phyloP scores from a whole-genome alignment of 768 basidiomycete genomes.

The Pleurotus giganteus region DNA sequence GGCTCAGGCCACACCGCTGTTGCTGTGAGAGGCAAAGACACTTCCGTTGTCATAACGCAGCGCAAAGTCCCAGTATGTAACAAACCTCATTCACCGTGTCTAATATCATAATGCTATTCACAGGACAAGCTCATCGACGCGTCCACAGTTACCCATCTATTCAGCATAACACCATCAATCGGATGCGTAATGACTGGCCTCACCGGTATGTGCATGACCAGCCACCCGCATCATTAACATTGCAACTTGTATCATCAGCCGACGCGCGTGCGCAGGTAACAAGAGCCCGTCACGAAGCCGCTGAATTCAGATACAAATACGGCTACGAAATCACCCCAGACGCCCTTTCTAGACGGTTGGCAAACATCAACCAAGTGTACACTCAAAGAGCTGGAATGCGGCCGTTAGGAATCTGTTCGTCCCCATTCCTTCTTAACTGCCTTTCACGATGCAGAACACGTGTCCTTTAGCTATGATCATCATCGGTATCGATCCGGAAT shows the following conservation, averaged over 20 bases:
- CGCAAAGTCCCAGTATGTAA: constrained; percentile 92
- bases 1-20: constrained; percentile 95
- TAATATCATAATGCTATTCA: constrained; percentile 3
- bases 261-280: constrained; percentile 89
- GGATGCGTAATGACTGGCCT: constrained; percentile 99
- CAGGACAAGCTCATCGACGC: constrained; percentile 98
- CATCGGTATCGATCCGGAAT: constrained; percentile 88
- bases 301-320: constrained; percentile 92
- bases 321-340: constrained; percentile 99
- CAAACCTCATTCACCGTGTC: neutral
- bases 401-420: constrained; percentile 89
- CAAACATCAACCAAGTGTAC: constrained; percentile 98
- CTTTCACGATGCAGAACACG: neutral
- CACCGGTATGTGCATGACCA: constrained; percentile 56
- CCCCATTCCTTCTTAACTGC: neutral
- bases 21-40: constrained; percentile 91
- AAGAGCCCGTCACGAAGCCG: constrained; percentile 86
- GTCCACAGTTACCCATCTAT: constrained; percentile 90
- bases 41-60: constrained; percentile 94
- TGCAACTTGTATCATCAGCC: constrained; percentile 43
- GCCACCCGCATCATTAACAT: neutral
- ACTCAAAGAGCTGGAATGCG: constrained; percentile 98
- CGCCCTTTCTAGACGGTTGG: constrained; percentile 89
- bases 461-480: constrained; percentile 80
- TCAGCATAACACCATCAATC: constrained; percentile 93